A percentile compares a stretch with the other conserved stretches of the same genome.
Evolutionary conservation across 73 alveolate species (phyloP).

Genomic region (Paramecium sexaurelia): DNA sequence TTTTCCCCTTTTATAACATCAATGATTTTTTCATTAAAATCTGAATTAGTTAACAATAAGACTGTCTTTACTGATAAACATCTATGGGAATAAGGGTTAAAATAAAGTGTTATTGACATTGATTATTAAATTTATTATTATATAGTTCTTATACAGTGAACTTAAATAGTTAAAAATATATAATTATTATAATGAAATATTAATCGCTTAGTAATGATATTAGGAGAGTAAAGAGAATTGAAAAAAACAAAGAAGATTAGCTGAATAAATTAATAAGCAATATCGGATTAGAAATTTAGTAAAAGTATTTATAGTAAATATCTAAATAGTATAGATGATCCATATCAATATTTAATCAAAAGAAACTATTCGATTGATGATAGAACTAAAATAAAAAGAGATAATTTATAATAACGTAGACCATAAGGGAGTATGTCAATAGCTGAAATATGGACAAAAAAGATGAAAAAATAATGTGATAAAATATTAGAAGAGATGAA

Average conservation of each 20-base stretch:
- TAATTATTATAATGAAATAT: slow-evolving; percentile 12
- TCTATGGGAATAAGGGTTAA: neutral
- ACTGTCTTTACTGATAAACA: neutral
- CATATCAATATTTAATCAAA: neutral
- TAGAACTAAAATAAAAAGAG: neutral
- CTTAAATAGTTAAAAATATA: neutral
- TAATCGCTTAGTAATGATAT: slow-evolving; percentile 17
- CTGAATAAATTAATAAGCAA: neutral
- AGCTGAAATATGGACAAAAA: slow-evolving; percentile 36
- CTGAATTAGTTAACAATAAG: neutral
- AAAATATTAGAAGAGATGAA: slow-evolving; percentile 15
- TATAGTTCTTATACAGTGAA: neutral
- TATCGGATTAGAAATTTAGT: slow-evolving; percentile 4
- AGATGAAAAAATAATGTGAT: slow-evolving; percentile 29
- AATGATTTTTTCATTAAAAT: neutral
- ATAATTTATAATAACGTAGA: neutral
- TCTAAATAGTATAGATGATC: neutral
- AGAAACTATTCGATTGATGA: neutral
- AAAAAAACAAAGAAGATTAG: neutral
- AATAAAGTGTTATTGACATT: slow-evolving; percentile 38
- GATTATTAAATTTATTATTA: neutral
- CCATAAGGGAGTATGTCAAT: slow-evolving; percentile 23
- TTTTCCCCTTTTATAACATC: slow-evolving; percentile 15
- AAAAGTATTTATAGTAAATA: neutral
- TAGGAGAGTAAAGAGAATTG: neutral